phyloP scores from a whole-genome alignment of 495 filamentous ascomycete genomes.

The Penicillium subrubescens region DNA sequence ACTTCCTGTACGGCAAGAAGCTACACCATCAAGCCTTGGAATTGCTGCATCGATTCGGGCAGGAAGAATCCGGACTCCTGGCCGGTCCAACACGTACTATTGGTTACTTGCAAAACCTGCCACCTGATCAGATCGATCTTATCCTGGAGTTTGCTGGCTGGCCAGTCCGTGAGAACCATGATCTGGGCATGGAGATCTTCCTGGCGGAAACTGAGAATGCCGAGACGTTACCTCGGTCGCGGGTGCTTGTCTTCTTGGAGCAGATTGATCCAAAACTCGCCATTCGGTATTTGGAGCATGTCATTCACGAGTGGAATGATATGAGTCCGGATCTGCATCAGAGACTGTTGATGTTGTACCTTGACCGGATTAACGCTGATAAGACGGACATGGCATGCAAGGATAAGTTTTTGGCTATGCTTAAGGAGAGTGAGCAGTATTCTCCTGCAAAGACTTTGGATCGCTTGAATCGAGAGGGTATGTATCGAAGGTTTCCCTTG shows the following conservation, averaged over 20 bases:
- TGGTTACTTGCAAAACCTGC: conserved; percentile 84
- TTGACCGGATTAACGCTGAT: conserved; percentile 55
- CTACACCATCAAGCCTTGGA: conserved; percentile 87
- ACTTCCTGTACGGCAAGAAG: conserved; percentile 95
- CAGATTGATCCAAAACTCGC: conserved; percentile 69
- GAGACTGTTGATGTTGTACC: conserved; percentile 72
- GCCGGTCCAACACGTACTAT: conserved; percentile 79
- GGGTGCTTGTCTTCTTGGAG: conserved; percentile 73
- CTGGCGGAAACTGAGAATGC: conserved; percentile 92
- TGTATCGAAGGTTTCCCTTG: conserved; percentile 25
- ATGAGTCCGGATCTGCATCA: conserved; percentile 85
- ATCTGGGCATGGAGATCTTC: conserved; percentile 93
- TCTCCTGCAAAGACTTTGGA: conserved; percentile 73
- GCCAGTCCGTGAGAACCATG: conserved; percentile 72
- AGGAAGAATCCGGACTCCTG: conserved; percentile 56
- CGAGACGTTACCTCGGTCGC: conserved; percentile 78
- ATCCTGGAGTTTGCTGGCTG: conserved; percentile 90
- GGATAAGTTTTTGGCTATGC: conserved; percentile 68
- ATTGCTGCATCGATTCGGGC: conserved; percentile 79
- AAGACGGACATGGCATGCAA: conserved; percentile 58
- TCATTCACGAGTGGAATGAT: conserved; percentile 86
- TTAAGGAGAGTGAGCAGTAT: conserved; percentile 78
- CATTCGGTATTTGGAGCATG: conserved; percentile 85
- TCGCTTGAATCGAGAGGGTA: conserved; percentile 77
- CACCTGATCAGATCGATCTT: conserved; percentile 84